These are phyloP conservation scores for Populus euphratica DNA, from an alignment of 345 rosid species.

Conservation along the genomic window DNA sequence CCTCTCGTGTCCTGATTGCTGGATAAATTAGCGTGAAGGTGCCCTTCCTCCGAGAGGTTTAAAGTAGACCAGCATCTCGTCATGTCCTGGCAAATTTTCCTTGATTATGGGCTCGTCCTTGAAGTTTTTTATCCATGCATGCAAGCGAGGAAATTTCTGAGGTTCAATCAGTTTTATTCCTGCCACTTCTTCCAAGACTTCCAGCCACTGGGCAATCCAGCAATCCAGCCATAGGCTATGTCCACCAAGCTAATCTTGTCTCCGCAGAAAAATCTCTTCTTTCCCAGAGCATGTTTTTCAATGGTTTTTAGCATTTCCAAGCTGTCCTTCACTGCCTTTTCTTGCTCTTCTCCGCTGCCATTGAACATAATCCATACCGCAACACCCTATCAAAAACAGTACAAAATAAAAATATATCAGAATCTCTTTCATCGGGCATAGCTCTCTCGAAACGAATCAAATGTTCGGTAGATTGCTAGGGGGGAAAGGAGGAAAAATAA, in stretches of 20 bases:
- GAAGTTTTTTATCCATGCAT: not conserved
- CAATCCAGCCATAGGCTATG: not conserved
- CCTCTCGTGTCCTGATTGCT: no score
- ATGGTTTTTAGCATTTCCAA: not conserved
- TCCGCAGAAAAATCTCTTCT: not conserved
- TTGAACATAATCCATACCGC: not conserved
- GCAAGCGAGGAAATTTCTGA: not conserved
- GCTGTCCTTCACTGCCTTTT: not conserved
- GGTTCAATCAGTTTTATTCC: not conserved
- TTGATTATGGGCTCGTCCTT: not conserved
- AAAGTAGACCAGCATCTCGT: constrained; percentile 1
- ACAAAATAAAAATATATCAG: not conserved
- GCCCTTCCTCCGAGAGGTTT: not conserved
- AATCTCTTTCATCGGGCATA: not conserved
- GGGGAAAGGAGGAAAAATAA: no score
- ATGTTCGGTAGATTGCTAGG: not conserved
- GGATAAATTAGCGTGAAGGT: no score
- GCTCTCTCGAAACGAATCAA: not conserved
- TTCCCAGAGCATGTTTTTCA: not conserved
- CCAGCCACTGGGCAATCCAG: not conserved
- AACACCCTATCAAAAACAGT: not conserved
- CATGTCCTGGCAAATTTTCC: not conserved
- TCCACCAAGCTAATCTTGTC: not conserved
- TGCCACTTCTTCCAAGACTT: not conserved
- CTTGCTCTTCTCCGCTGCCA: not conserved